A percentile compares a stretch with the other conserved stretches of the same genome.
Conservation (phyloP, 345 rosid genomes). For the Brassica incana region DNA sequence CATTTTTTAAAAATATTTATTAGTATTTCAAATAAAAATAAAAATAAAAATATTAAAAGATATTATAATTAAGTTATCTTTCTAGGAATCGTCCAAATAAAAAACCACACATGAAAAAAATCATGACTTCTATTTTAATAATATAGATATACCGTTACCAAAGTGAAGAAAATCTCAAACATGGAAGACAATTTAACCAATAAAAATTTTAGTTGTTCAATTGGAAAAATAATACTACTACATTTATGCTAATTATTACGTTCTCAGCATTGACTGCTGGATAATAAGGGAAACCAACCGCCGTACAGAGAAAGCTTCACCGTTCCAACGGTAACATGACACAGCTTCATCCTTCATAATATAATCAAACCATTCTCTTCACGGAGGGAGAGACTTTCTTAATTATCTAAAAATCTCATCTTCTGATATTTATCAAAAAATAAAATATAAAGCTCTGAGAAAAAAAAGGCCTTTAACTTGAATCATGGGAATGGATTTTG, state of each 20-base stretch:
- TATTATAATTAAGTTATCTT: too few species aligned
- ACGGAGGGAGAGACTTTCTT: neutral
- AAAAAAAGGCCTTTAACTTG: neutral
- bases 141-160: neutral
- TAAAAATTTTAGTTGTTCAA: too few species aligned
- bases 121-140: too few species aligned
- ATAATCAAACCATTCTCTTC: neutral
- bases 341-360: neutral
- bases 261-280: neutral
- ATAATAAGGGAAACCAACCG: neutral
- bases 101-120: too few species aligned
- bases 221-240: neutral
- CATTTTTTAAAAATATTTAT: too few species aligned
- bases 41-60: too few species aligned
- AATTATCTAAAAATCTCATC: neutral
- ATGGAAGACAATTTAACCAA: neutral
- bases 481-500: conserved; percentile 22
- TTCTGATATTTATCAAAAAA: neutral
- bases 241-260: neutral
- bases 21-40: too few species aligned
- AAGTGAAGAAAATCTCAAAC: neutral
- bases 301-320: conserved; percentile 24
- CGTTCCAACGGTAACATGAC: conserved; percentile 31
- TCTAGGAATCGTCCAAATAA: too few species aligned
- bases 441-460: neutral